Evolutionary conservation across 768 basidiomycete genomes (phyloP).

Genomic region (Phaeotremella skinneri): DNA sequence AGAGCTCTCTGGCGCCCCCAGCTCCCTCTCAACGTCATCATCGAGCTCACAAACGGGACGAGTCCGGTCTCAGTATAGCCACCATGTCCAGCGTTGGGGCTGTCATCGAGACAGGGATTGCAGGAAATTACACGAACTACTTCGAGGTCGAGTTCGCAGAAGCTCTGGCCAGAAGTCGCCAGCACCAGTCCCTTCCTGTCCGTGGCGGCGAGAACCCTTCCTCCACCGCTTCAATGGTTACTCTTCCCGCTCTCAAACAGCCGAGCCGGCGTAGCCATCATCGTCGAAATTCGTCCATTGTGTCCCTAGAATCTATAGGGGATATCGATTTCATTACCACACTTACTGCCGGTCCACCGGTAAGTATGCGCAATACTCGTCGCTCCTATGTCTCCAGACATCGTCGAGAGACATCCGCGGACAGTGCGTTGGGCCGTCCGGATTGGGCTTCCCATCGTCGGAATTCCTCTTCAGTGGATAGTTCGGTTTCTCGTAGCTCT

Average conservation of each 20-base stretch:
- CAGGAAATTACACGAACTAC: constrained; percentile 44
- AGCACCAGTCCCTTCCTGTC: neutral
- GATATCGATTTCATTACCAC: constrained; percentile 10
- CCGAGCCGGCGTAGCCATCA: constrained; percentile 36
- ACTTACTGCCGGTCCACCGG: constrained; percentile 25
- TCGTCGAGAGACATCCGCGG: constrained; percentile 28
- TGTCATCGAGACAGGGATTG: constrained; percentile 45
- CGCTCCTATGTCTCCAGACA: constrained; percentile 37
- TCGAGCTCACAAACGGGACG: constrained; percentile 27
- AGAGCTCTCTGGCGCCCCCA: neutral
- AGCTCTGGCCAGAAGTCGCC: constrained; percentile 11
- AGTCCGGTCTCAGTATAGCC: constrained; percentile 45
- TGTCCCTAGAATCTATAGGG: constrained; percentile 35
- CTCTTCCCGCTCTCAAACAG: constrained; percentile 1
- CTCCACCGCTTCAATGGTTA: neutral
- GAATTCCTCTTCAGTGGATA: constrained; percentile 34
- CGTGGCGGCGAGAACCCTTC: constrained; percentile 17
- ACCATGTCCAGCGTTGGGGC: constrained; percentile 47
- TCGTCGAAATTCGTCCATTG: constrained; percentile 37
- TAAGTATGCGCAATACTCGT: constrained; percentile 26
- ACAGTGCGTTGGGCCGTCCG: constrained; percentile 30
- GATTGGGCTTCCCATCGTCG: constrained; percentile 44
- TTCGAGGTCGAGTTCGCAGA: constrained; percentile 45
- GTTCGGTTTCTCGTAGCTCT: constrained; percentile 25
- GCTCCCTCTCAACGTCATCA: constrained; percentile 6